Evolutionary conservation across 495 filamentous ascomycete genomes (phyloP).

Genomic region (Echria macrotheca): DNA sequence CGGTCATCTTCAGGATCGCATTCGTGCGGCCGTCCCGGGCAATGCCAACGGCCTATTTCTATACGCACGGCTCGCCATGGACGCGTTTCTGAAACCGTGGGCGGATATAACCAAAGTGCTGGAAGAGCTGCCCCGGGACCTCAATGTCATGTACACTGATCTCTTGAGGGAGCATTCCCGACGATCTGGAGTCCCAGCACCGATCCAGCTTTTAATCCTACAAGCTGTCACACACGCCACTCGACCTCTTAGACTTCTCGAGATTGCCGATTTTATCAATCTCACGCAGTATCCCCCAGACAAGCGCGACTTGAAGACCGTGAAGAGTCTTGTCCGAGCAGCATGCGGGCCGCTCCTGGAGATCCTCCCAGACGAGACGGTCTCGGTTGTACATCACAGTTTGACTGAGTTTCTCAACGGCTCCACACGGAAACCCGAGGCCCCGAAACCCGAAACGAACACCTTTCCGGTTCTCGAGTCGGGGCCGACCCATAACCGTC

Average conservation of each 20-base stretch:
- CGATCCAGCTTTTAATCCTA: slow-evolving; percentile 42
- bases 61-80: slow-evolving; percentile 45
- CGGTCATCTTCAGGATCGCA: slow-evolving; percentile 6
- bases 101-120: slow-evolving; percentile 17
- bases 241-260: slow-evolving; percentile 46
- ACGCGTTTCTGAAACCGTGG: slow-evolving; percentile 31
- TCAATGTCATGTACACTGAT: slow-evolving; percentile 44
- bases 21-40: slow-evolving; percentile 20
- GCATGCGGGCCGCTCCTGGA: slow-evolving; percentile 48
- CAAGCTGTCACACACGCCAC: slow-evolving; percentile 45
- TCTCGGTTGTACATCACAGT: slow-evolving; percentile 50
- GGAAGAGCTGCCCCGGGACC: slow-evolving; percentile 26
- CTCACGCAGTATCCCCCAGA: slow-evolving; percentile 9
- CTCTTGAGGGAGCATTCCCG: slow-evolving; percentile 39
- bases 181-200: slow-evolving; percentile 28
- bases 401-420: slow-evolving; percentile 46
- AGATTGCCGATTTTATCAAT: slow-evolving; percentile 39
- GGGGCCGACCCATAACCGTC: slow-evolving; percentile 22
- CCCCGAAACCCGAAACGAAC: neutral
- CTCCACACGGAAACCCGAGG: slow-evolving; percentile 8
- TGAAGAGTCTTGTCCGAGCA: slow-evolving; percentile 24
- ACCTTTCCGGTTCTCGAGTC: slow-evolving; percentile 27
- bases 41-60: slow-evolving; percentile 35
- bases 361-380: slow-evolving; percentile 43
- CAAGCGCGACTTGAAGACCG: slow-evolving; percentile 9